Percentiles rank a stretch among this genome's conserved stretches.
These are phyloP conservation scores for Monilinia fructigena DNA, from an alignment of 2,329 filamentous ascomycete genomes.

Conservation along the genomic window DNA sequence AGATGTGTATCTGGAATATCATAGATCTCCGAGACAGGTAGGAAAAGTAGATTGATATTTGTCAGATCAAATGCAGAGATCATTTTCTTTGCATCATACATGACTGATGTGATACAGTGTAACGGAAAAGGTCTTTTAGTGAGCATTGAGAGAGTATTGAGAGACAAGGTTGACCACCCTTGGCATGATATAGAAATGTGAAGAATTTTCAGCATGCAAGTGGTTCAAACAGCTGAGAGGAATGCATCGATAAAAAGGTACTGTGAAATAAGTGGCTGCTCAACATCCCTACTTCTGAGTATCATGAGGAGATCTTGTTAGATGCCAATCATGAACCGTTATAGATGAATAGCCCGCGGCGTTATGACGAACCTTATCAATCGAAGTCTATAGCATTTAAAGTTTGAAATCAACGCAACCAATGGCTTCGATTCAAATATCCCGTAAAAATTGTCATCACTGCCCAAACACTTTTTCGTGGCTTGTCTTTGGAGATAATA, in stretches of 20 bases:
- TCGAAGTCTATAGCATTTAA: background rate
- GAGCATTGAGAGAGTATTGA: background rate
- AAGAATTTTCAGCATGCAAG: background rate
- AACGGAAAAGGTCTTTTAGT: background rate
- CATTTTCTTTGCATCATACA: background rate
- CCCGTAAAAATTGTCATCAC: background rate
- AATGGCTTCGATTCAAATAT: background rate
- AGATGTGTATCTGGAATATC: constrained; percentile 9
- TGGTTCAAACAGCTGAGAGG: background rate
- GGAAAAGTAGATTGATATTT: background rate
- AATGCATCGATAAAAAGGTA: background rate
- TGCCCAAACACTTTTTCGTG: background rate
- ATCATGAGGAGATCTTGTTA: background rate
- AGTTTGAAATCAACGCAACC: background rate
- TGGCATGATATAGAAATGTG: background rate
- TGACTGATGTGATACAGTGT: background rate
- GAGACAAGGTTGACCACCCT: background rate
- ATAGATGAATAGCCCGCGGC: background rate
- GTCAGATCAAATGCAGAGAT: background rate
- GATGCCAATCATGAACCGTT: background rate
- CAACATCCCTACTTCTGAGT: background rate
- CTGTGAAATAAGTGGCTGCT: constrained; percentile 3
- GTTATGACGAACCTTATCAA: background rate
- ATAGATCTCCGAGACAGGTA: background rate
- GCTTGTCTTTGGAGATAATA: background rate